Evolutionary conservation across 2,329 filamentous ascomycete species (phyloP), one percentile per base, ranked within the genome.

Genomic region (Colletotrichum orbiculare): DNA sequence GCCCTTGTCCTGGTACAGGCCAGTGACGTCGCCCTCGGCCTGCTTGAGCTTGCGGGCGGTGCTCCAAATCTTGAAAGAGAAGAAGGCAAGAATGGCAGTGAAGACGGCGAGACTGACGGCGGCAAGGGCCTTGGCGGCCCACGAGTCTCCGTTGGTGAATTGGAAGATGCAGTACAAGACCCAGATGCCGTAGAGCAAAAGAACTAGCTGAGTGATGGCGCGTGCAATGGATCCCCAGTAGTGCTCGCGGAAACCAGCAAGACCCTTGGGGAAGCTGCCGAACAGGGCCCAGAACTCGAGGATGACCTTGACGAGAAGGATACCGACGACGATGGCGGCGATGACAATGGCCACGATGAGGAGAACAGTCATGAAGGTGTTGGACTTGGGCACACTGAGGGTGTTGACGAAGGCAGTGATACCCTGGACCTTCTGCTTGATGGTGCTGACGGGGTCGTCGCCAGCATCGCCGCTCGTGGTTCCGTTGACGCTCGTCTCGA

Each of bases 121-220:
- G 13, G 96, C 96, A 34, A 98, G 88, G 0, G 86, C 71, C 77
- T 96, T 96, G 49, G 94, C 94, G 8, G 91, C 93, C 94, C 94
- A 97, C 0, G 95, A 98, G 77, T 98, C 96, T 64, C 95, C 94
- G 46, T 90, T 87, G 1, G 91, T 96, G 78, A 98, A 97, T 75
- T 99, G 96, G 78, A 95, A 98, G 68, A 99, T 87, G 76, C 95
- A 98, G 79, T 97, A 98, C 47, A 98, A 82, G 1, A 94, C 93
- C 96, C 96, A 98, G 67, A 97, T 87, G 67, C 96, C 93, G 78
- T 98, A 99, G 3, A 98, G 87, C 15, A 98, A 82, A 66, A 98
- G 85, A 71, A 99, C 94, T 77, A 99, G 84, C 69, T 92, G 92
- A 47, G 94, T 97, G 73, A 98, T 91, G 13, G 94, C 91, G 67